Percentiles rank a stretch among this genome's conserved stretches.
These are phyloP conservation scores for Entomortierella beljakovae DNA, from an alignment of 192 early-diverging fungal species.

Conservation along the genomic window DNA sequence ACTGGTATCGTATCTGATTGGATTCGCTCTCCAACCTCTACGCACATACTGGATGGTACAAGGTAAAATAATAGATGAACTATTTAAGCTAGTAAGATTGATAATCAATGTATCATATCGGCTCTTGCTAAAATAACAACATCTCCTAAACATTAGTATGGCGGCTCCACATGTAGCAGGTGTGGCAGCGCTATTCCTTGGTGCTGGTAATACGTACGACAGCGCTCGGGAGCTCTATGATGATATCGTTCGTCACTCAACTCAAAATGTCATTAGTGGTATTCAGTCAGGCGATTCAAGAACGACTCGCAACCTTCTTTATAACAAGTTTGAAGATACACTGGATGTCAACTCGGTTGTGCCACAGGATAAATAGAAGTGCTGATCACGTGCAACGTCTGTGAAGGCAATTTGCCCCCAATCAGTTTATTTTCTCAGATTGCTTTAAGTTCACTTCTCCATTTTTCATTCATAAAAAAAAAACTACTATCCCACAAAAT, in stretches of 20 bases:
- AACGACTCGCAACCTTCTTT: slow-evolving; percentile 24
- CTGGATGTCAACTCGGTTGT: background rate
- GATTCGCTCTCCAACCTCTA: slow-evolving; percentile 21
- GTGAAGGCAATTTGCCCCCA: too few species aligned
- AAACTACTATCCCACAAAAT: too few species aligned
- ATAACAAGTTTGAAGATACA: slow-evolving; percentile 39
- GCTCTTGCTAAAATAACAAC: background rate
- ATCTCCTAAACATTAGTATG: slow-evolving; percentile 46
- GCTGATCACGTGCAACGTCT: background rate
- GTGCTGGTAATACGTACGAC: slow-evolving; percentile 24
- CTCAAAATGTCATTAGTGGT: slow-evolving; percentile 11
- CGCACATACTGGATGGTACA: slow-evolving; percentile 59
- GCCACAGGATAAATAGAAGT: background rate
- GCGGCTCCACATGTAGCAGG: slow-evolving; percentile 62
- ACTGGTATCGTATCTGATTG: slow-evolving; percentile 36
- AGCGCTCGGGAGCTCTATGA: slow-evolving; percentile 46
- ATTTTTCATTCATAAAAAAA: too few species aligned
- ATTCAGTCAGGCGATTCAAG: background rate
- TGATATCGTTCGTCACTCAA: slow-evolving; percentile 19
- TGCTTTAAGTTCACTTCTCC: too few species aligned
- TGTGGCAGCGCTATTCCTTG: slow-evolving; percentile 57
- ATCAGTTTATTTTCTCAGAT: too few species aligned
- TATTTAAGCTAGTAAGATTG: background rate
- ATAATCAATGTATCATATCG: background rate
- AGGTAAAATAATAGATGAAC: slow-evolving; percentile 41